Percentiles rank a stretch among this genome's conserved stretches.
These are phyloP conservation scores for Aspergillus sojae DNA, from an alignment of 2,329 filamentous ascomycete genomes.

Conservation along the genomic window DNA sequence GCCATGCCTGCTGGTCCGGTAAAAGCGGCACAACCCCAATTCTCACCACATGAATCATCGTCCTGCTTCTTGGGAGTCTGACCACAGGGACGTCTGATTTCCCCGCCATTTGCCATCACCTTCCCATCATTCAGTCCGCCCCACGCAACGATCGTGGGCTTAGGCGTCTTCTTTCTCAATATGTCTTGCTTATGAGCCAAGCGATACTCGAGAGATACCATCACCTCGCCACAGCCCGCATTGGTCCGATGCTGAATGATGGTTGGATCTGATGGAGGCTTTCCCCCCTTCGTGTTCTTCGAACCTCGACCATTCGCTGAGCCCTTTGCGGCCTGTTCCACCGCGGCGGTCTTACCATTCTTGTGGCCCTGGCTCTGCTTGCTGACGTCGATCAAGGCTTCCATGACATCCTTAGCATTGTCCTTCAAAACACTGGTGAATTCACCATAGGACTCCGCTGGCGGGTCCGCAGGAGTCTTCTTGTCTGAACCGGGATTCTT, in stretches of 20 bases:
- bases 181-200: neutral
- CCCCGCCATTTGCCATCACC: no score
- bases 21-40: neutral
- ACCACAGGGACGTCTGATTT: no score
- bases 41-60: neutral
- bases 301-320: neutral
- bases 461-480: neutral
- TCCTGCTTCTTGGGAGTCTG: neutral
- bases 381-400: slow-evolving; percentile 4
- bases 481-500: neutral
- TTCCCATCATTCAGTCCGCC: no score
- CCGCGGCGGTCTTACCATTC: neutral
- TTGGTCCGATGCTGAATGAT: neutral
- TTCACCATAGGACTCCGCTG: neutral
- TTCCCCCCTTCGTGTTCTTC: no score
- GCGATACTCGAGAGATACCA: slow-evolving; percentile 3
- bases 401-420: neutral
- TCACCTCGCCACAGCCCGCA: neutral
- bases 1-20: neutral
- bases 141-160: slow-evolving; percentile 1
- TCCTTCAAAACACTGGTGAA: neutral
- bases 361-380: neutral
- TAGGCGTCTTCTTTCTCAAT: neutral
- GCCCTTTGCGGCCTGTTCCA: no score
- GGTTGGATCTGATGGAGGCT: no score